Base-by-base conservation (phyloP, 2,329 filamentous ascomycete species). In the Annulohypoxylon truncatum region DNA sequence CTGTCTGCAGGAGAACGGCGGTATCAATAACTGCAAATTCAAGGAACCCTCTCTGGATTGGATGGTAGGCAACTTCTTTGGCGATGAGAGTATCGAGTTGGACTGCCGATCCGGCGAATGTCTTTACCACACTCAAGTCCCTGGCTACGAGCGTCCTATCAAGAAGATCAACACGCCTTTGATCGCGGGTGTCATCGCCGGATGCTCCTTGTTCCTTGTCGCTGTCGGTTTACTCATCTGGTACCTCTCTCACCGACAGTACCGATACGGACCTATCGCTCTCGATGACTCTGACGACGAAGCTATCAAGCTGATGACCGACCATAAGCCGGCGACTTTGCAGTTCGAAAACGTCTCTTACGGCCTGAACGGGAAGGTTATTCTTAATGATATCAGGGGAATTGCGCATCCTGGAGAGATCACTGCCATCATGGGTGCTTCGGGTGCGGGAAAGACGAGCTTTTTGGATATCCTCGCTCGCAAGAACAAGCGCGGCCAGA, bases 141-240 rank as follows among this genome's bases (percentile, higher is more conserved):
- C 96, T 13, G 96, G 96, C 15, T 99, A 97, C 75, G 85, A 91
- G 71, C 87, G 91, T 18, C 94, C 95, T 0, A 87, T 97, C 65
- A 97, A 97, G 82, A 90, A 91, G 77, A 98, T 99, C 81, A 99
- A 99, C 78, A 98, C 95, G 0, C 96, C 95, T 2, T 85, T 99
- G 51, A 99, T 99, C 72, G 95, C 96, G 9, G 91, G 92, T 12
- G 92, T 97, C 48, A 98, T 99, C 74, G 94, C 94, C 22, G 91
- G 88, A 5, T 92, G 89, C 74, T 91, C 92, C 0, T 84, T 99
- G 0, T 97, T 97, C 75, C 84, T 99, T 10, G 93, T 97, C n/a
- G 92, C 89, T 1, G 88, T 95, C 53, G 92, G 97, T 50, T 81
- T 98, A 13, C 75, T 89, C 0, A 89, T 94, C 18, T 99, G 94